Base-by-base conservation (phyloP, 2,329 filamentous ascomycete species). In the Exserohilum rostratum region DNA sequence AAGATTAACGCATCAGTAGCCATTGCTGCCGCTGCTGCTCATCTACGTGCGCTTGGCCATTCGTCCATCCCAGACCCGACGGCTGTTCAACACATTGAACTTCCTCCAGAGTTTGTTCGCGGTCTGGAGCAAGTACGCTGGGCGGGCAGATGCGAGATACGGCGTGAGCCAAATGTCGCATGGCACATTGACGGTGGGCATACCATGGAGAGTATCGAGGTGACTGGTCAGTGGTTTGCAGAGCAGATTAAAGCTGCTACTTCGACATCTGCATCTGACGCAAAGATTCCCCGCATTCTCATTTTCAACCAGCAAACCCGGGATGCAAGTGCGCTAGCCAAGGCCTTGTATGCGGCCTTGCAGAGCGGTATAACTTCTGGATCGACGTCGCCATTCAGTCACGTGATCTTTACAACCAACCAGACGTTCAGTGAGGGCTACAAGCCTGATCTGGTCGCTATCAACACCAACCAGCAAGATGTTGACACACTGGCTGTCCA, bases 251-350 rank as follows among this genome's bases (percentile, higher is more conserved):
- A 67, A 11, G 65, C 72, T 13, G 73, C 75, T 39, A 72, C 73
- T 10, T 67, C 73, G 5, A 65, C 74, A 6, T 54, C 54, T n/a
- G 59, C 56, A 62, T 47, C 49, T 18, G 50, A 60, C 4, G 48
- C 52, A 11, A 50, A 56, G 17, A 49, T 58, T 9, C 69, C 78
- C 5, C 79, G 90, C 0, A 80, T 89, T 53, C 78, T 98, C 40
- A 83, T 98, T 43, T 98, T 98, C 81, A 97, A 97, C 75, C 93
- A 97, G 75, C 91, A 96, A 70, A 91, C 91, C 9, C 85, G 92
- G 29, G 87, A 96, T 68, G 90, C 90, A 5, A 77, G 79, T 3
- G 79, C 83, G 13, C 81, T 96, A 1, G 83, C 93, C 2, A 77
- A 76, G 29, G 82, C 82, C 0, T 78, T 96, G 1, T 80, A 91